Evolutionary conservation across 106 monocot species (phyloP), one percentile per base, ranked within the genome.

Genomic region (Vanilla planifolia): DNA sequence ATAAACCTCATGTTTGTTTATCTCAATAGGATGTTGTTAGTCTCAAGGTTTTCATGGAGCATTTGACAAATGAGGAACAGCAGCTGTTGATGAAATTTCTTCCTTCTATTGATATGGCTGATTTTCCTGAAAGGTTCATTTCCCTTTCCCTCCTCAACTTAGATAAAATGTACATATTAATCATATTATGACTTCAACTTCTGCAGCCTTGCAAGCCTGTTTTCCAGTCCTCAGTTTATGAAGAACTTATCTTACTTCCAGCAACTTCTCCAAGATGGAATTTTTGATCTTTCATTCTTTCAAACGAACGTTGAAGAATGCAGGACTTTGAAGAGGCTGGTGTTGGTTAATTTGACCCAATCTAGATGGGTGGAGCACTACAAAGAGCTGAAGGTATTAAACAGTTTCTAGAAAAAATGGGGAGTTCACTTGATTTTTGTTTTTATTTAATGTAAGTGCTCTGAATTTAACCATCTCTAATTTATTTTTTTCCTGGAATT

Each of bases 201-300:
- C 42, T 72, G 72, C 89, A 94, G 93, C 75, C 80, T 94, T 33
- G 63, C 47, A 44, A 72, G 62, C 61, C 77, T 89, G 89, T 94
- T 89, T 71, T 34, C 33, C 1, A 79, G 83, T 56, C 48, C 70
- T 9, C 80, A 89, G 14, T 89, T 94, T 43, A 15, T 57, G 60
- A 80, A 89, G 60, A 59, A 67, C 67, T 63, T 85, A 16, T 63
- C 64, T 61, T 68, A 59, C 62, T 94, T 70, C 63, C 79, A 83
- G 58, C 71, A 78, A 68, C 73, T 89, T 51, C 77, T 89, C 63
- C 45, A 25, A 44, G 77, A 83, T 46, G 85, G 89, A 43, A 51
- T 73, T 63, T 80, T 89, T 60, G 82, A 85, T 62, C 56, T 61
- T 2, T 73, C 74, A 17, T 41, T 67, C 26, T 65, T 69, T 15